Base-by-base conservation (phyloP, 2,329 filamentous ascomycete species). In the Colletotrichum coccodes region DNA sequence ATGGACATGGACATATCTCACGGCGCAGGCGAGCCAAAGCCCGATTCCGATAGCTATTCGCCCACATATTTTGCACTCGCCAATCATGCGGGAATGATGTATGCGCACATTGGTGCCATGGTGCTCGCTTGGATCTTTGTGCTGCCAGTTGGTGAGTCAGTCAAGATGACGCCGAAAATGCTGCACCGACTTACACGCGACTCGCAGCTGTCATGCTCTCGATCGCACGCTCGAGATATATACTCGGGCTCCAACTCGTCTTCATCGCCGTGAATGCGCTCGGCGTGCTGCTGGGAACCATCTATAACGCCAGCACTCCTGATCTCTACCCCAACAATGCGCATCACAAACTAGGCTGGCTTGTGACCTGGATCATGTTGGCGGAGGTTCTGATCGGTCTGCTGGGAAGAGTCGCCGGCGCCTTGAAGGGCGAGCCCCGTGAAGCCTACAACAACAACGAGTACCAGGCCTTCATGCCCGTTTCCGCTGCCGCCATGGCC, bases 341-440 rank as follows among this genome's bases (percentile, higher is more conserved):
- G n/a, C 95, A 98, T 79, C 91, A 94, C 82, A 94, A 93, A 78
- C 86, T 95, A 49, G 94, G 94, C 62, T 98, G 95, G 95, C 85
- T 93, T 47, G 86, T 92, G 34, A 95, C 92, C 3, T 92, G 89
- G 84, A 84, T 95, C 4, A 85, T 92, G 12, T 85, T 85, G 60
- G 89, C 87, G 0, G 95, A 97, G 81, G 86, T 92, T 18, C 74
- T 92, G 44, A 83, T 97, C 76, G 88, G 89, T 56, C 77, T 94
- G 62, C 80, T 94, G 53, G 90, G 90, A 60, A 82, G 86, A 47
- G 88, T 92, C 70, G 85, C 87, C 5, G 85, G 86, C 18, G 32
- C 54, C 4, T 36, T 65, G 21, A 54, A 60, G 21, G 53, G 70
- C 23, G 64, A 36, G 7, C 34, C 8, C 34, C 40, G 30, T 44